Evolutionary conservation across 1,284 basidiomycete genomes (phyloP), one percentile per base, ranked within the genome.

Genomic region (Moesziomyces sp.): DNA sequence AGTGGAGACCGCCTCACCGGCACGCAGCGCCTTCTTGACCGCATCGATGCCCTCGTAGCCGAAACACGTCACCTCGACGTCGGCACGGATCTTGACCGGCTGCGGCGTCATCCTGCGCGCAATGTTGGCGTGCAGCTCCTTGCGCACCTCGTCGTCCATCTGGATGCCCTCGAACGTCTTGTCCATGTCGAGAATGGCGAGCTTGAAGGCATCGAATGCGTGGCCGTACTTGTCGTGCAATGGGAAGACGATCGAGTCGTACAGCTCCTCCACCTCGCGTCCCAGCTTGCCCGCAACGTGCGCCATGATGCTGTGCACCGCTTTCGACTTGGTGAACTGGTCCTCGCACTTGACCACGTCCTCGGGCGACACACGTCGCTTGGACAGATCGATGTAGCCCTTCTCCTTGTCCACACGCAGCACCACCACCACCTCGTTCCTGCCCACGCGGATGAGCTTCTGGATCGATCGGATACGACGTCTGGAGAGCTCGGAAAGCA

Each of bases 401-500:
- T 99, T 99, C 86, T 99, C 97, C 86, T 97, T 97, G 88, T 99
- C 96, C 42, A 99, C 96, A 84, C 96, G 89, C 76, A 99, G 89
- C 0, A 99, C 97, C 66, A 99, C 96, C 67, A 99, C 96, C 66
- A 99, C 96, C 85, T 99, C 96, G 85, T 99, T 99, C 81, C 97
- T 89, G 21, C 96, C 96, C 3, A 99, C 95, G 62, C 96, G 89
- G 85, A 99, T 99, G 60, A 99, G 89, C 86, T 99, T 99, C 85
- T 99, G 96, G 52, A 99, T 97, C 19, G 93, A 96, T 81, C 96
- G 88, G 83, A 99, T 99, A 86, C 97, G 96, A 84, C 97, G 89
- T 81, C 97, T 88, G 19, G 94, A 97, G 9, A 99, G 90, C 85
- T 99, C 97, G 10, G 96, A 97, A 23, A 99, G 90, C 30, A 99